phyloP scores from a whole-genome alignment of 2,329 filamentous ascomycete genomes.

The Aquanectria penicillioides region DNA sequence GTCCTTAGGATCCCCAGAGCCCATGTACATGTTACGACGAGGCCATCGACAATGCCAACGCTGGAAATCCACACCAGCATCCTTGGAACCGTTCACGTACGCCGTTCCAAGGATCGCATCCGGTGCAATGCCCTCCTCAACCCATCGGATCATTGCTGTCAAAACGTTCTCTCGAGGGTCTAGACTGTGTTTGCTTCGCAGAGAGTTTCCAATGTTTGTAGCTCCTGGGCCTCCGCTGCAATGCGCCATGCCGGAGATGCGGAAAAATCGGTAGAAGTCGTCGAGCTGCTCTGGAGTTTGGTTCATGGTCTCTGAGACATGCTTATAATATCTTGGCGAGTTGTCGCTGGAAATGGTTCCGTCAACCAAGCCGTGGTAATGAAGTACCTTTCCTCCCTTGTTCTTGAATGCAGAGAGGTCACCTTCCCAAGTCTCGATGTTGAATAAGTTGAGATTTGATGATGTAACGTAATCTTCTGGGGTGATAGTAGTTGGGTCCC shows the following conservation, averaged over 20 bases:
- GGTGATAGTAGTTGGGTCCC: conserved; percentile 39
- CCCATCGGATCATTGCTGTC: conserved; percentile 54
- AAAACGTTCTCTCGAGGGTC: too few species aligned
- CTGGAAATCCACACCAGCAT: conserved; percentile 34
- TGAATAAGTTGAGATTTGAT: conserved; percentile 52
- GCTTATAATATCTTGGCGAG: conserved; percentile 37
- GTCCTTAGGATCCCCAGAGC: conserved; percentile 36
- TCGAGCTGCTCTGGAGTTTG: conserved; percentile 45
- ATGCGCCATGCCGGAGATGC: conserved; percentile 62
- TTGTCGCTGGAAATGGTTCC: conserved; percentile 34
- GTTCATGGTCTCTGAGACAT: conserved; percentile 33
- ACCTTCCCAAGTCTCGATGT: conserved; percentile 51
- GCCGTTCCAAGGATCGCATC: conserved; percentile 50
- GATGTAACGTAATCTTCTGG: conserved; percentile 28
- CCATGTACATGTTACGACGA: conserved; percentile 43
- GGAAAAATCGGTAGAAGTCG: conserved; percentile 63
- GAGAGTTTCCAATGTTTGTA: conserved; percentile 43
- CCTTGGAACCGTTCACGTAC: conserved; percentile 40
- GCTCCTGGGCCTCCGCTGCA: conserved; percentile 59
- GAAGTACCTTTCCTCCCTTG: conserved; percentile 55
- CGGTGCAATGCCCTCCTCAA: conserved; percentile 54
- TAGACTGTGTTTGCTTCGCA: conserved; percentile 19
- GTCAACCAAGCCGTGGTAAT: conserved; percentile 55
- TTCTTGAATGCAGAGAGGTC: conserved; percentile 51
- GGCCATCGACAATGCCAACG: conserved; percentile 50